Conservation (phyloP, 208 protist genomes). For the Leishmania tarentolae region DNA sequence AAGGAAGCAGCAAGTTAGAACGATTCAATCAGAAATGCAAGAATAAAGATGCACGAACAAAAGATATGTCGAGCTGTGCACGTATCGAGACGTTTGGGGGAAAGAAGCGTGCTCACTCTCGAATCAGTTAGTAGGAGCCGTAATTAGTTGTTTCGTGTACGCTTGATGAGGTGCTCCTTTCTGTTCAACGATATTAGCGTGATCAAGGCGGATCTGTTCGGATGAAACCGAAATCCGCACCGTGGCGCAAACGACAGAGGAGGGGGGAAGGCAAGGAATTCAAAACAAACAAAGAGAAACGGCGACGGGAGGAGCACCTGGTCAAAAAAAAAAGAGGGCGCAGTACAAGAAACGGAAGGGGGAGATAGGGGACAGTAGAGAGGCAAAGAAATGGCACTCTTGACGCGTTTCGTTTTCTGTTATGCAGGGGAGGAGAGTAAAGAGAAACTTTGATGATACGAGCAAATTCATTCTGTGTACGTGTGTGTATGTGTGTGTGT, state of each 20-base stretch:
- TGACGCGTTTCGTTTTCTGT: background rate
- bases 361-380: background rate
- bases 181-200: background rate
- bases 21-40: background rate
- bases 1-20: background rate
- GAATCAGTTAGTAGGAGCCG: background rate
- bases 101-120: too few species aligned
- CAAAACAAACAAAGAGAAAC: background rate
- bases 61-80: background rate
- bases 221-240: background rate
- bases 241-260: background rate
- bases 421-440: background rate
- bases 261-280: background rate
- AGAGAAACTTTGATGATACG: slow-evolving; percentile 3
- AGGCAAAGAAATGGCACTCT: background rate
- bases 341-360: background rate
- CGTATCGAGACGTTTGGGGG: background rate
- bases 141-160: background rate
- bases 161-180: background rate
- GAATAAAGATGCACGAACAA: background rate
- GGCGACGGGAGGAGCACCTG: background rate
- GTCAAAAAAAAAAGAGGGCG: background rate
- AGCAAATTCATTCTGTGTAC: slow-evolving; percentile 1
- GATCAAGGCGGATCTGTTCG: background rate
- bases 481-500: background rate